Evolutionary conservation across 768 basidiomycete genomes (phyloP).

Genomic region (Collybiopsis luxurians): DNA sequence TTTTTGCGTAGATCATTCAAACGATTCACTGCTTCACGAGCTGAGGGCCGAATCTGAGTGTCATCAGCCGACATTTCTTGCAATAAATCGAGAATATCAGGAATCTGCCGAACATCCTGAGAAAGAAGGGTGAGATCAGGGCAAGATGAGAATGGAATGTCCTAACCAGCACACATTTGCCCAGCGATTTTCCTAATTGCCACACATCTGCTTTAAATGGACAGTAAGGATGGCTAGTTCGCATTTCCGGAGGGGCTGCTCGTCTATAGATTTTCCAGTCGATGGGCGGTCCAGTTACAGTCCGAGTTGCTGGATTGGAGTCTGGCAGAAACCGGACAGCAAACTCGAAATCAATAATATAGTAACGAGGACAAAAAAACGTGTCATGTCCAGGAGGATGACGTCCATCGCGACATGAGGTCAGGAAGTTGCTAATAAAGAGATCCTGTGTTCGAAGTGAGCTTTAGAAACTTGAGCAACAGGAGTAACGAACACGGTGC

Average conservation of each 20-base stretch:
- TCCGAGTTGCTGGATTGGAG: neutral
- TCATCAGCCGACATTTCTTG: neutral
- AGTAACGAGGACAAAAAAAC: slow-evolving; percentile 6
- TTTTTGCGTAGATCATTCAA: neutral
- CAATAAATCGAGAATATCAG: neutral
- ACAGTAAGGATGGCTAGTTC: neutral
- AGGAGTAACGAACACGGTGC: slow-evolving; percentile 7
- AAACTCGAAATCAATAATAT: slow-evolving; percentile 9
- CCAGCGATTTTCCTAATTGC: slow-evolving; percentile 7
- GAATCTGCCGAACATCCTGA: neutral
- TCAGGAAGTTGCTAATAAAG: slow-evolving; percentile 1
- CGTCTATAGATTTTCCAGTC: slow-evolving; percentile 1
- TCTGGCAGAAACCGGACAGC: neutral
- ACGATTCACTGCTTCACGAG: neutral
- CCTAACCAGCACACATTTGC: neutral
- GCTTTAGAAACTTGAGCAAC: neutral
- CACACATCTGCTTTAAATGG: slow-evolving; percentile 12
- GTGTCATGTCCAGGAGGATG: neutral
- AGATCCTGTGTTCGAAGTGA: slow-evolving; percentile 3
- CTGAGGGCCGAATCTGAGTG: neutral
- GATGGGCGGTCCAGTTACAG: slow-evolving; percentile 4
- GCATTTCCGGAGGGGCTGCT: slow-evolving; percentile 2
- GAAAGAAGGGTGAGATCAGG: neutral
- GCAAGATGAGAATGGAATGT: neutral
- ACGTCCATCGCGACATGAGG: neutral